Evolutionary conservation across 768 basidiomycete species (phyloP).

Genomic region (Leccinum uliginosum): DNA sequence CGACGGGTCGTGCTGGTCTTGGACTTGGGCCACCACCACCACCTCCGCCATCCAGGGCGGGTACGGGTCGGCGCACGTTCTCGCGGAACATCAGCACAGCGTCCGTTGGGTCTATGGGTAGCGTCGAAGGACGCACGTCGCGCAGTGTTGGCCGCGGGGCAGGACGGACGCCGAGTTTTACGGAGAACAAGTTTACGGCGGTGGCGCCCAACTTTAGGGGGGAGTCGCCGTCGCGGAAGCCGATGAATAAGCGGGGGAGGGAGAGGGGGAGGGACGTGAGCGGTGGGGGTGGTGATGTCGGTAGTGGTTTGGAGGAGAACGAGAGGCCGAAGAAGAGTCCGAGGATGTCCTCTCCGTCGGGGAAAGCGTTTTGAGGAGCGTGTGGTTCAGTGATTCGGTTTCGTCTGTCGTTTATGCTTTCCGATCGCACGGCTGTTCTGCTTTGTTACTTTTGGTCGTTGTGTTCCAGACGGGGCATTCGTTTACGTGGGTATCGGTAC

Average conservation of each 20-base stretch:
- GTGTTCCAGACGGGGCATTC: no score
- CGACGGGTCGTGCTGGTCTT: neutral
- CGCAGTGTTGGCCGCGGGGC: conserved; percentile 11
- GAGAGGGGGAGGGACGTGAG: neutral
- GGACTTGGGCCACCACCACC: neutral
- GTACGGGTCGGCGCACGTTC: conserved; percentile 10
- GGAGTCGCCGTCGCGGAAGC: conserved; percentile 27
- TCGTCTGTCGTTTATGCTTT: no score
- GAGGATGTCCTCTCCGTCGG: conserved; percentile 3
- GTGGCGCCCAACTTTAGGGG: conserved; percentile 36
- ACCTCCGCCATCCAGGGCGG: neutral
- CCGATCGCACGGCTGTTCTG: no score
- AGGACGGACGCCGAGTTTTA: conserved; percentile 28
- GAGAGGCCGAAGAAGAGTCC: conserved; percentile 21
- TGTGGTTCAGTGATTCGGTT: neutral
- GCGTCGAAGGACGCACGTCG: neutral
- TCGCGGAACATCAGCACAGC: conserved; percentile 15
- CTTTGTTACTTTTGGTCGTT: no score
- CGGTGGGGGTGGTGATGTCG: conserved; percentile 1
- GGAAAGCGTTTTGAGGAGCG: conserved; percentile 3
- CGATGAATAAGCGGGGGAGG: conserved; percentile 25
- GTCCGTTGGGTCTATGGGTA: neutral
- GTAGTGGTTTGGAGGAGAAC: conserved; percentile 8
- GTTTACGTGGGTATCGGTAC: no score
- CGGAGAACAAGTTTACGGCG: conserved; percentile 44